Conservation (phyloP, 139 green algal species). For the Eudorina sp. region DNA sequence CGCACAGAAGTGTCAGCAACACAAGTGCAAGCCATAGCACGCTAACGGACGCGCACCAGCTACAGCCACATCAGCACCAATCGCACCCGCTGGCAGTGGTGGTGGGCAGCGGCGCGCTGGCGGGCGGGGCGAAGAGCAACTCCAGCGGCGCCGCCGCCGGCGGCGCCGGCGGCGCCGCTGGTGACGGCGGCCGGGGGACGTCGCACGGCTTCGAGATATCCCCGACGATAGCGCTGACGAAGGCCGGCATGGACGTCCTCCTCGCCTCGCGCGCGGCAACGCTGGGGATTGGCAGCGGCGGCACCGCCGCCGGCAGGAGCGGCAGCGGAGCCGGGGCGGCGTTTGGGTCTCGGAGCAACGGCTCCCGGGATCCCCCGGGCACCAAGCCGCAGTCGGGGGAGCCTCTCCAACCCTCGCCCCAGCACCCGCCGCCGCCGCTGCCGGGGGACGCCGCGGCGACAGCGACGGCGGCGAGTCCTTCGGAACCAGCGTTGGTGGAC, state of each 20-base stretch:
- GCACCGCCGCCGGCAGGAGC: not conserved
- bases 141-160: not conserved
- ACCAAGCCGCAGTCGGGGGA: not conserved
- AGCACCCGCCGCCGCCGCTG: too few species aligned
- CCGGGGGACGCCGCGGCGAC: too few species aligned
- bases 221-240: not conserved
- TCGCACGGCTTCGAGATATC: not conserved
- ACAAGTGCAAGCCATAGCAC: not conserved
- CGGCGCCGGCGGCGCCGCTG: not conserved
- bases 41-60: not conserved
- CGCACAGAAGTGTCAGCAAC: not conserved
- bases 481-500: not conserved
- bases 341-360: too few species aligned
- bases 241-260: not conserved
- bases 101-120: not conserved
- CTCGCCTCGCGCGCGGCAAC: not conserved
- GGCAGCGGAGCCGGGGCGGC: not conserved
- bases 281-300: not conserved
- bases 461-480: not conserved
- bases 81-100: not conserved
- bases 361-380: not conserved
- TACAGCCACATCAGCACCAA: too few species aligned
- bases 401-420: too few species aligned
- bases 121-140: too few species aligned
- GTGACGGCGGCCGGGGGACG: not conserved